These are phyloP conservation scores for Yarrowia yakushimensis DNA, from an alignment of 805 yeast genomes.

Conservation along the genomic window DNA sequence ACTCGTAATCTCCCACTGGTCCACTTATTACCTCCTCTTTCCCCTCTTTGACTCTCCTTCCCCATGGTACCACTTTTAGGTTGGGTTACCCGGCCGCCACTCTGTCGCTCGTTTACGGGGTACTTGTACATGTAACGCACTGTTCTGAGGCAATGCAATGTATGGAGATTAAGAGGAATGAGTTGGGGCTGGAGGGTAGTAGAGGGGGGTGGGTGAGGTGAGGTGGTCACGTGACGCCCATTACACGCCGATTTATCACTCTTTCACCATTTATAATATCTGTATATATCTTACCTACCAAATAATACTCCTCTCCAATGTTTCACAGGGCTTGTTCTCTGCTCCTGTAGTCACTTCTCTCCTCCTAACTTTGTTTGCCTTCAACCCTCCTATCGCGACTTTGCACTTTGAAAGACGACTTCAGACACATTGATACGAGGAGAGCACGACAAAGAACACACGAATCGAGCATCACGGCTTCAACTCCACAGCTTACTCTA, in stretches of 20 bases:
- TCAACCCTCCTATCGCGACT: not conserved
- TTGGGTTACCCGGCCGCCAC: not conserved
- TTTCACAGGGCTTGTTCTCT: not conserved
- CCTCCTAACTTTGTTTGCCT: conserved; percentile 20
- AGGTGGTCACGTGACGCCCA: not conserved
- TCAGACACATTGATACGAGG: no score
- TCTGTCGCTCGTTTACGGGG: conserved; percentile 13
- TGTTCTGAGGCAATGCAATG: conserved; percentile 25
- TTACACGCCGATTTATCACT: no score
- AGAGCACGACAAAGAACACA: no score
- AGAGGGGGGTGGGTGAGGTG: not conserved
- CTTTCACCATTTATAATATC: no score
- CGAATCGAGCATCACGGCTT: not conserved
- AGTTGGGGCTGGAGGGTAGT: not conserved
- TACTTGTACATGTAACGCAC: no score
- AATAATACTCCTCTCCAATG: not conserved
- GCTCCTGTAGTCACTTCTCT: conserved; percentile 8
- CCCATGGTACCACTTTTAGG: no score
- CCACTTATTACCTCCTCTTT: no score
- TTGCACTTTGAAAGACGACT: not conserved
- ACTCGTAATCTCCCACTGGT: no score
- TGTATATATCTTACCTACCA: no score
- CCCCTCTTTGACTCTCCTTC: no score
- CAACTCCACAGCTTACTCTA: no score
- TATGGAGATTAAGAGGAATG: not conserved